Evolutionary conservation across 2,329 filamentous ascomycete species (phyloP).

Genomic region (Aspergillus sp.): DNA sequence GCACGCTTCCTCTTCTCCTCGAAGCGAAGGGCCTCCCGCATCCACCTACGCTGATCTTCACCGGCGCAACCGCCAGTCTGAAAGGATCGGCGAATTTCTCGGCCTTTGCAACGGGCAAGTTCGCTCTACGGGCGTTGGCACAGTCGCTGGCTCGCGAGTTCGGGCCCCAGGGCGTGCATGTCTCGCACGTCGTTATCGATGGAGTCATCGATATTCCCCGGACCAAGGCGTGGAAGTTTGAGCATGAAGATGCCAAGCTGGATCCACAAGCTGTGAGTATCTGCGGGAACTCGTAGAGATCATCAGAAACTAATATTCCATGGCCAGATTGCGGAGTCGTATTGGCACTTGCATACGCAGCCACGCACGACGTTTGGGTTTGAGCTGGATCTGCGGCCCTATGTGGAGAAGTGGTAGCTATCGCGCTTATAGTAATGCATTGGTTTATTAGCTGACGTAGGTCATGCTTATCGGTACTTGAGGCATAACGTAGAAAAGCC

Average conservation of each 20-base stretch:
- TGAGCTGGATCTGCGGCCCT: slow-evolving; percentile 77
- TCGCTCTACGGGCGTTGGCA: slow-evolving; percentile 69
- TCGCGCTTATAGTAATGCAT: background rate
- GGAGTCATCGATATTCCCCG: slow-evolving; percentile 79
- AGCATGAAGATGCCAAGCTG: slow-evolving; percentile 66
- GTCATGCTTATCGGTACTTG: background rate
- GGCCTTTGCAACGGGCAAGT: slow-evolving; percentile 76
- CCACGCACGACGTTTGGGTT: slow-evolving; percentile 76
- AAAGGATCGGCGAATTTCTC: slow-evolving; percentile 69
- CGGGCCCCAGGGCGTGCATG: slow-evolving; percentile 78
- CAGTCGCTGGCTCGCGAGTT: slow-evolving; percentile 81
- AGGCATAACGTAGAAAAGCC: background rate
- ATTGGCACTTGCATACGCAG: slow-evolving; percentile 82
- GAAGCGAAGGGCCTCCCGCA: slow-evolving; percentile 56
- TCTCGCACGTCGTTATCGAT: slow-evolving; percentile 79
- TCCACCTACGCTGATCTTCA: slow-evolving; percentile 80
- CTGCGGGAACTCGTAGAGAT: background rate
- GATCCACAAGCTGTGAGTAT: slow-evolving; percentile 67
- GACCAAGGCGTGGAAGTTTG: slow-evolving; percentile 60
- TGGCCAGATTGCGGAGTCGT: slow-evolving; percentile 75
- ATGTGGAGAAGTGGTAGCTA: slow-evolving; percentile 76
- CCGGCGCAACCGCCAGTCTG: slow-evolving; percentile 78
- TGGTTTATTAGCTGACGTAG: background rate
- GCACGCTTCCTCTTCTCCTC: slow-evolving; percentile 68
- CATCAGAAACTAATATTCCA: slow-evolving; percentile 2